A percentile compares a stretch with the other conserved stretches of the same genome.
These are phyloP conservation scores for Boeremia lycopersici DNA, from an alignment of 2,329 filamentous ascomycete genomes.

Conservation along the genomic window DNA sequence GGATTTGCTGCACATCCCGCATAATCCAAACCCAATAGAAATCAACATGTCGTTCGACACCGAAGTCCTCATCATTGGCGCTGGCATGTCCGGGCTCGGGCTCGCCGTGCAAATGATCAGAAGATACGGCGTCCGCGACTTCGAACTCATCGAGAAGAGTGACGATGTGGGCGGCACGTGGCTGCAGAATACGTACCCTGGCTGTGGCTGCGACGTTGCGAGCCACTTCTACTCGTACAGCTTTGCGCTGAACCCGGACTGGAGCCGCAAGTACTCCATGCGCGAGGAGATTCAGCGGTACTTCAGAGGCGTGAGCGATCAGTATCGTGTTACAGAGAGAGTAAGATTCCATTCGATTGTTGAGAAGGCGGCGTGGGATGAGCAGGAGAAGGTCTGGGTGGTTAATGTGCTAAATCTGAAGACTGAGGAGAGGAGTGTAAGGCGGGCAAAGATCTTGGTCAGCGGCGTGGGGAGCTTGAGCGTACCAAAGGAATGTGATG, in stretches of 20 bases:
- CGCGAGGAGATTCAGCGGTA: constrained; percentile 64
- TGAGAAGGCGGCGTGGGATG: constrained; percentile 53
- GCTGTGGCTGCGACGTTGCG: constrained; percentile 45
- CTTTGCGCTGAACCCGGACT: constrained; percentile 64
- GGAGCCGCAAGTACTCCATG: constrained; percentile 63
- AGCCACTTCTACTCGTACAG: constrained; percentile 67
- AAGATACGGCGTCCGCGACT: constrained; percentile 46
- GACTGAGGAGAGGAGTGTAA: constrained; percentile 24
- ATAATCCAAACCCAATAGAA: not conserved
- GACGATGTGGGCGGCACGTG: constrained; percentile 47
- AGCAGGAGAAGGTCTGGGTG: constrained; percentile 49
- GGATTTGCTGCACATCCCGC: not conserved
- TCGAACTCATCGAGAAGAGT: constrained; percentile 54
- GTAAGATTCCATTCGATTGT: constrained; percentile 54
- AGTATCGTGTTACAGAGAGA: constrained; percentile 48
- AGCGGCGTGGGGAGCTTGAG: constrained; percentile 37
- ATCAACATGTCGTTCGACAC: constrained; percentile 46
- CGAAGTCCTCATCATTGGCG: constrained; percentile 58
- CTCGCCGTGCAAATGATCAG: constrained; percentile 54
- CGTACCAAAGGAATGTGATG: constrained; percentile 45
- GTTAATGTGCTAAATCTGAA: constrained; percentile 33
- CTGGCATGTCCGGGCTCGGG: constrained; percentile 56
- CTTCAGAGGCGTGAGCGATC: constrained; percentile 48
- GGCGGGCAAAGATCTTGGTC: constrained; percentile 35
- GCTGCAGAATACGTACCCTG: constrained; percentile 43